These are phyloP conservation scores for Leccinum disarticulatum DNA, from an alignment of 768 basidiomycete genomes.

Conservation along the genomic window DNA sequence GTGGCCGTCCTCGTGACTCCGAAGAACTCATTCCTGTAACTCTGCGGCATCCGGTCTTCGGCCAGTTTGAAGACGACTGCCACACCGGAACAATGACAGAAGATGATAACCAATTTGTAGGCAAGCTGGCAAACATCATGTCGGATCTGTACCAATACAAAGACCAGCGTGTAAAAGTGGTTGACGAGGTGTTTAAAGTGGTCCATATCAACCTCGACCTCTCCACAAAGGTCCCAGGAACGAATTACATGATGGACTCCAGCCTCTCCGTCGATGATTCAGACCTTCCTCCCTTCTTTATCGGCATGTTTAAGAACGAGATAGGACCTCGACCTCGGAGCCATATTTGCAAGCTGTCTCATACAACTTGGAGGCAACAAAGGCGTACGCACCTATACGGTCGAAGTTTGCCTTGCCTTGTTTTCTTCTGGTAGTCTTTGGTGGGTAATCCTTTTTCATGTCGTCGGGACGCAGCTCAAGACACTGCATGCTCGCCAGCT, in stretches of 20 bases:
- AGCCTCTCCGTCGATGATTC: not conserved
- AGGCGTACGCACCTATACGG: not conserved
- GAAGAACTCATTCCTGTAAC: not conserved
- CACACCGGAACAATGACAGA: not conserved
- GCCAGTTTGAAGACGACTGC: not conserved
- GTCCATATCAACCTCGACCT: not conserved
- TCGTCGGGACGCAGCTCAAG: not conserved
- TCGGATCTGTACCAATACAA: not conserved
- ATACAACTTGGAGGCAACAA: not conserved
- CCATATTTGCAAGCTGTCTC: not conserved
- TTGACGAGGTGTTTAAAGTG: not conserved
- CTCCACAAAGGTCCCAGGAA: not conserved
- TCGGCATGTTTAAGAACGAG: not conserved
- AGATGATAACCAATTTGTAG: not conserved
- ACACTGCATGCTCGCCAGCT: no score
- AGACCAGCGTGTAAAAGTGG: not conserved
- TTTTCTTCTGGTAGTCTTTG: not conserved
- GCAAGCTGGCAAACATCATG: not conserved
- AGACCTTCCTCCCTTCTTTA: not conserved
- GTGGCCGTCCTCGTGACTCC: not conserved
- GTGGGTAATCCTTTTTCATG: not conserved
- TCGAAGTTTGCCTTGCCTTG: not conserved
- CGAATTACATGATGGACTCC: not conserved
- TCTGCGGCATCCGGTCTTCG: not conserved
- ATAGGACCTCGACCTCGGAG: not conserved